Base-by-base conservation (phyloP, 2,329 filamentous ascomycete genomes). In the Bipolaris sorokiniana region DNA sequence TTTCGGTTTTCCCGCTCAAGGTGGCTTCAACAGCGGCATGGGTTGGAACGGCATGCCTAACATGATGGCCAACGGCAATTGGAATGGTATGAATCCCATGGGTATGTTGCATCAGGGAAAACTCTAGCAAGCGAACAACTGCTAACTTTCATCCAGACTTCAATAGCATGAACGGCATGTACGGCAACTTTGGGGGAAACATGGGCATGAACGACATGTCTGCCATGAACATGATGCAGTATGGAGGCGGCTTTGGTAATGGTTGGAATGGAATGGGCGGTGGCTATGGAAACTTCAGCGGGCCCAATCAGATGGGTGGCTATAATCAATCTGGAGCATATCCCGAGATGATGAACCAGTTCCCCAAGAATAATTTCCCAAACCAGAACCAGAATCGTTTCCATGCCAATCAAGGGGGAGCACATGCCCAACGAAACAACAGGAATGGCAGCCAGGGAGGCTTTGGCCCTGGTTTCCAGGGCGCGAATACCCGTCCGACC, bases 141-240 rank as follows among this genome's bases (percentile, higher is more conserved):
- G 22, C 73, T 72, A 67, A 71, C 46, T 15, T 5, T 7, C 16
- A 9, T 5, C 2, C 16, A 73, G 70, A 71, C 33, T 73, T 65
- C 59, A 70, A 77, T 71, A 68, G 87, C 73, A 93, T 95, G 89
- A 71, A 70, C 51, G 81, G 89, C 66, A 95, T 96, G 91, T 90
- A 87, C 81, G 86, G 87, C 82, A 87, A 88, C 81, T 91, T 89
- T 77, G 85, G 86, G 80, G 80, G 82, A 74, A 86, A 87, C 62
- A 75, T 75, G 83, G 87, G 90, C 78, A 90, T 91, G 88, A 89
- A 85, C 83, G 85, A 87, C 82, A 89, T 90, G 87, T 89, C 85
- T 61, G 74, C 72, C 69, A 78, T 78, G 76, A 76, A 76, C 56
- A 76, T 94, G 90, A 76, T 94, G 90, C 87, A 74, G 88, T 87